Conservation (phyloP, 306 rosid genomes). For the Biancaea sappan region DNA sequence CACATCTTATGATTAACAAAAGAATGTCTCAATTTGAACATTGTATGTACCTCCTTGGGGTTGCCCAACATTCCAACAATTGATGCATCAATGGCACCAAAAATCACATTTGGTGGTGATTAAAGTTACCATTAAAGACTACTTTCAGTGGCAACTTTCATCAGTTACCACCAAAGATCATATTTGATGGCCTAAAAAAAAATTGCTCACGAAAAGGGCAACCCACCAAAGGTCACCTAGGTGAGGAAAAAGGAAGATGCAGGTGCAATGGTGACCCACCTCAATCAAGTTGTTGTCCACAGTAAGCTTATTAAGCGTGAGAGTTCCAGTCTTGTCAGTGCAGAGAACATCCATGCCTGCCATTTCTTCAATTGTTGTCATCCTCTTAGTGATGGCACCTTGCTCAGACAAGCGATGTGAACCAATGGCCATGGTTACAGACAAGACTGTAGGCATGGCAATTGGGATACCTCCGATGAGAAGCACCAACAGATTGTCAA, state of each 20-base stretch:
- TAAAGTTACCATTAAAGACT: too few species aligned
- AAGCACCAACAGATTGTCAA: slow-evolving; percentile 84
- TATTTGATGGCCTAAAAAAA: too few species aligned
- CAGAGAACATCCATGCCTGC: slow-evolving; percentile 88
- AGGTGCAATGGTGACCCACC: slow-evolving; percentile 40
- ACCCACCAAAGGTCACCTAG: too few species aligned
- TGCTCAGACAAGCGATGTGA: slow-evolving; percentile 79
- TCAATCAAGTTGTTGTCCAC: slow-evolving; percentile 79
- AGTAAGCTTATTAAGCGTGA: slow-evolving; percentile 80
- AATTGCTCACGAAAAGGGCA: too few species aligned
- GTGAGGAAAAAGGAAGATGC: too few species aligned
- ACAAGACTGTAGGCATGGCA: slow-evolving; percentile 90
- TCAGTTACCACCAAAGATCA: too few species aligned
- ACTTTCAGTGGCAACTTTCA: too few species aligned
- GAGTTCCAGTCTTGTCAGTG: slow-evolving; percentile 93
- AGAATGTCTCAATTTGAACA: not conserved
- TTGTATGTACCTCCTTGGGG: slow-evolving; percentile 69
- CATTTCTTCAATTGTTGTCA: slow-evolving; percentile 96
- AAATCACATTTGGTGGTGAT: too few species aligned
- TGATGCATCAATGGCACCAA: slow-evolving; percentile 82
- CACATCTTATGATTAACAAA: not conserved
- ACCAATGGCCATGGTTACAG: slow-evolving; percentile 93
- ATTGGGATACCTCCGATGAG: slow-evolving; percentile 91
- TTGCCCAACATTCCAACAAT: slow-evolving; percentile 76
- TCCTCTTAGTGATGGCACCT: slow-evolving; percentile 94